Base-by-base conservation (phyloP, 2,329 filamentous ascomycete species). In the Byssothecium circinans region DNA sequence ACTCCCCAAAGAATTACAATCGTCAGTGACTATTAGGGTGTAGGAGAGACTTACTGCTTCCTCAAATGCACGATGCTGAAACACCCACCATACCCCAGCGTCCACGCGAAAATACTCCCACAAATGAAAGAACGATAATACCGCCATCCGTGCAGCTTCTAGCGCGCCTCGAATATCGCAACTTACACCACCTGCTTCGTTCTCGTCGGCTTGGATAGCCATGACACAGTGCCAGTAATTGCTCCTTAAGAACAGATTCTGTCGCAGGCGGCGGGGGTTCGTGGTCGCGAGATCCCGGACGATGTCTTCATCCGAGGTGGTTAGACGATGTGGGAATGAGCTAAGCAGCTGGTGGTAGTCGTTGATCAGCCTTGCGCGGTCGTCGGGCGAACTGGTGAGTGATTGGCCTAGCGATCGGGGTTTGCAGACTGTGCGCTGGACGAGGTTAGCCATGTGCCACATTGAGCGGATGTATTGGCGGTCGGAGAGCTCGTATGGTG, bases 141-240 rank as follows among this genome's bases (percentile, higher is more conserved):
- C 82, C 4, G 88, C 88, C 63, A 88, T 86, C 58, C 89, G 84
- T 0, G 88, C 88, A 0, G 87, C 86, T 67, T 91, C 87, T 11
- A 91, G 73, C 2, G 87, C 87, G 4, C 82, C 85, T 15, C 84
- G 77, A 15, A 88, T 76, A 63, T 91, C 88, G 42, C 72, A 69
- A 2, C 61, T 56, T 1, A 78, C 74, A 5, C 71, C 74, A 3
- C 80, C 61, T 2, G 83, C 81, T 0, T 78, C 69, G 53, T 85
- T 85, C 61, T 88, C 85, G 12, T 84, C 86, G 0, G 85, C 84
- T 59, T 91, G 85, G 17, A 91, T 81, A 8, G 91, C 75, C 87
- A 91, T 91, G 19, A 91, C 76, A 65, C 88, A 90, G 65, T 92
- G 88, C 69, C 85, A 89, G 71, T 89, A 91, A 63, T 91, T 91